Evolutionary conservation across 1,139 yeast species (phyloP).

Genomic region (Eremothecium sinecaudum): DNA sequence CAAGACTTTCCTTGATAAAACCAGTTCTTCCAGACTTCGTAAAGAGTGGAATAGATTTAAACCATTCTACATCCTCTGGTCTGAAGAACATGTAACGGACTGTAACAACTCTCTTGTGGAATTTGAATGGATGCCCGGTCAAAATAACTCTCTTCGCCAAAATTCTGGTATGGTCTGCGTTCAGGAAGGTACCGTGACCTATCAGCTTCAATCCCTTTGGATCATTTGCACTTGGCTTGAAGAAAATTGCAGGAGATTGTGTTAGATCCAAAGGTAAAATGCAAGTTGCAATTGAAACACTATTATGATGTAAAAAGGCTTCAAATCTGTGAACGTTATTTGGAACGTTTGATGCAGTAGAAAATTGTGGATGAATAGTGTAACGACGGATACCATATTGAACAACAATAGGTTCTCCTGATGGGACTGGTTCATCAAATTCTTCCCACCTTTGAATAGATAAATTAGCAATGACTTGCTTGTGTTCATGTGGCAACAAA

Average conservation of each 20-base stretch:
- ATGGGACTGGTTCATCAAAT: conserved; percentile 71
- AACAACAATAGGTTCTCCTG: conserved; percentile 68
- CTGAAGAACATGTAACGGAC: conserved; percentile 97
- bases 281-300: conserved; percentile 68
- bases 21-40: conserved; percentile 92
- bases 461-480: conserved; percentile 72
- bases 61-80: conserved; percentile 79
- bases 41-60: conserved; percentile 84
- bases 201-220: conserved; percentile 52
- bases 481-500: conserved; percentile 76
- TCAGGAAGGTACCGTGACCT: conserved; percentile 85
- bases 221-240: conserved; percentile 38
- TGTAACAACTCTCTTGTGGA: conserved; percentile 86
- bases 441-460: conserved; percentile 84
- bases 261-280: conserved; percentile 85
- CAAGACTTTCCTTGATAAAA: conserved; percentile 85
- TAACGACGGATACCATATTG: conserved; percentile 93
- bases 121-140: conserved; percentile 93
- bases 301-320: conserved; percentile 75
- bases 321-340: conserved; percentile 86
- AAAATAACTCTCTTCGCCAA: conserved; percentile 80
- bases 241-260: conserved; percentile 70
- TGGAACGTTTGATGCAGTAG: conserved; percentile 64
- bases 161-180: conserved; percentile 76
- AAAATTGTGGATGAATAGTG: conserved; percentile 74